Conservation (phyloP, 2,329 filamentous ascomycete species). For the Aureobasidium sp. region DNA sequence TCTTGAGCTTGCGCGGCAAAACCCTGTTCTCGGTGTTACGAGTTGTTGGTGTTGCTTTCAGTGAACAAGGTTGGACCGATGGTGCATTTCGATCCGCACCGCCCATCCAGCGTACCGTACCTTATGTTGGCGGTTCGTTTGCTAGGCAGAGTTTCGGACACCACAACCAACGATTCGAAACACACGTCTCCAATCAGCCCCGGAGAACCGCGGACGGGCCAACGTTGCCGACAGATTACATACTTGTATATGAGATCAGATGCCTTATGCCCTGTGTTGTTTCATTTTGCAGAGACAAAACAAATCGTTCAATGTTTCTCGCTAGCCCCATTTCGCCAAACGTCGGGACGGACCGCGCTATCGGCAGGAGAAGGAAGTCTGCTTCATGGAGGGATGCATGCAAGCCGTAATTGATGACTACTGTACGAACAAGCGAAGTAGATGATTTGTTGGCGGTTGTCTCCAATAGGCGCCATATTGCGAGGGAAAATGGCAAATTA, state of each 20-base stretch:
- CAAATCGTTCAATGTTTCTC: slow-evolving; percentile 9
- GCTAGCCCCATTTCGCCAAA: neutral
- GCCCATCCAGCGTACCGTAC: slow-evolving; percentile 13
- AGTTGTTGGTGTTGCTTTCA: neutral
- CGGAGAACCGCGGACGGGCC: slow-evolving; percentile 11
- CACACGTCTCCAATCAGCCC: neutral
- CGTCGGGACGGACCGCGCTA: slow-evolving; percentile 10
- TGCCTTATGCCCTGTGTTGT: neutral
- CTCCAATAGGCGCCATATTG: slow-evolving; percentile 2
- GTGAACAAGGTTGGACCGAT: slow-evolving; percentile 12
- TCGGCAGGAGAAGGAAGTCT: slow-evolving; percentile 1
- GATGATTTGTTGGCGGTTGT: neutral
- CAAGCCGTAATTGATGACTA: neutral
- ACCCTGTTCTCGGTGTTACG: neutral
- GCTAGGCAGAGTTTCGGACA: too few relatives aligned
- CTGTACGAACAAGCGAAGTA: neutral
- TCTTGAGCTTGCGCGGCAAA: slow-evolving; percentile 7
- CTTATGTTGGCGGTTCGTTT: slow-evolving; percentile 12
- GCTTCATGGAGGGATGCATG: slow-evolving; percentile 9
- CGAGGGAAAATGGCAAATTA: neutral
- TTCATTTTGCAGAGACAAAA: slow-evolving; percentile 10
- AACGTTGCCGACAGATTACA: slow-evolving; percentile 13
- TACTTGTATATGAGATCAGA: slow-evolving; percentile 7
- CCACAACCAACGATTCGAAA: neutral
- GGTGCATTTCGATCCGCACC: slow-evolving; percentile 13